Percentiles rank a stretch among this genome's conserved stretches.
phyloP scores from a whole-genome alignment of 2,329 filamentous ascomycete species.

The Pestalotiopsis sp. region DNA sequence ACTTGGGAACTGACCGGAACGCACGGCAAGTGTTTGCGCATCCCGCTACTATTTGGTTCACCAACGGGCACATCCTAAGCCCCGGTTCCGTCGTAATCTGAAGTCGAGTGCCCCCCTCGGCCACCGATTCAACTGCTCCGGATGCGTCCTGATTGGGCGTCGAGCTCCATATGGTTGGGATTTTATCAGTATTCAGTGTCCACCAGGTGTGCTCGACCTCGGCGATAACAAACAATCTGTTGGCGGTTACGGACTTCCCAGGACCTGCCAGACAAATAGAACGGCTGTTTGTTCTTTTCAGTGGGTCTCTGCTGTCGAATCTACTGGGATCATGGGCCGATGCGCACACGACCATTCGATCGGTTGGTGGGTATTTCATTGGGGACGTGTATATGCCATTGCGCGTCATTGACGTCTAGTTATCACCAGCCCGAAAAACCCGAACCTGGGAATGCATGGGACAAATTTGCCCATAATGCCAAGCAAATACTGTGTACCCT shows the following conservation, averaged over 20 bases:
- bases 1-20: not conserved
- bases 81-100: conserved; percentile 4
- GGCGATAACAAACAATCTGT: not conserved
- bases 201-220: not conserved
- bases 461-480: not conserved
- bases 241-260: not conserved
- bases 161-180: not conserved
- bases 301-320: not conserved
- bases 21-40: conserved; percentile 1
- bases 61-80: not conserved
- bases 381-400: conserved; percentile 1
- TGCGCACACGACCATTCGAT: not conserved
- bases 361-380: not conserved
- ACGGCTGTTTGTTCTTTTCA: not conserved
- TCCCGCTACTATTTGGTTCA: not conserved
- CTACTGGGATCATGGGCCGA: not conserved
- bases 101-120: not conserved
- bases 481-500: not conserved
- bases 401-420: conserved; percentile 10
- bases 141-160: not conserved
- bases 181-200: not conserved
- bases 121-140: not conserved
- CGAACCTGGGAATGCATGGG: not conserved
- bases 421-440: not conserved
- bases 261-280: not conserved